These are phyloP conservation scores for Firmiana major DNA, from an alignment of 345 rosid species.

Conservation along the genomic window DNA sequence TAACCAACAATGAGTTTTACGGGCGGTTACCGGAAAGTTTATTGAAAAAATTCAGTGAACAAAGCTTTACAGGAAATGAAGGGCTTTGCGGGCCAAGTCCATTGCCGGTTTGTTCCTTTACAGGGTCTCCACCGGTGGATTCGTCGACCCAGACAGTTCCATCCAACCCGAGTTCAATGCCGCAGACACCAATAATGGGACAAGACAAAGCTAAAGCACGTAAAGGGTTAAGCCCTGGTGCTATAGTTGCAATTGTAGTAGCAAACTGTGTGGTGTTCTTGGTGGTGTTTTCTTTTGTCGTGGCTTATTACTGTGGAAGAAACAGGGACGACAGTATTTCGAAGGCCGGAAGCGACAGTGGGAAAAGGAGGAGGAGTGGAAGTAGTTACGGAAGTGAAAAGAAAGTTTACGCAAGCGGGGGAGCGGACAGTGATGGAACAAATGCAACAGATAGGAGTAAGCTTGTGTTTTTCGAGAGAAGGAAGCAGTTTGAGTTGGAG, in stretches of 20 bases:
- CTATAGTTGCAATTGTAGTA: conserved; percentile 63
- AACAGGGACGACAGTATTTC: conserved; percentile 32
- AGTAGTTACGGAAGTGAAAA: conserved; percentile 51
- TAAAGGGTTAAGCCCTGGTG: conserved; percentile 52
- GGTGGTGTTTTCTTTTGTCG: conserved; percentile 48
- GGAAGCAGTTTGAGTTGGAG: conserved; percentile 25
- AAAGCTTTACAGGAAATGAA: conserved; percentile 72
- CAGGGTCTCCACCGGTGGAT: conserved; percentile 37
- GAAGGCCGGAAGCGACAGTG: conserved; percentile 42
- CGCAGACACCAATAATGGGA: conserved; percentile 38
- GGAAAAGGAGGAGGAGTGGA: conserved; percentile 38
- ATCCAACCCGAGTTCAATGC: conserved; percentile 75
- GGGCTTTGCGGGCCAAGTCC: conserved; percentile 79
- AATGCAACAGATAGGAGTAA: conserved; percentile 62
- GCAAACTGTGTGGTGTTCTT: conserved; percentile 58
- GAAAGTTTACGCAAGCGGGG: conserved; percentile 24
- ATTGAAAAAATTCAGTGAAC: conserved; percentile 51
- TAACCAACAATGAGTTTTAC: conserved; percentile 70
- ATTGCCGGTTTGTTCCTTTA: conserved; percentile 53
- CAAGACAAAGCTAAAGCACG: conserved; percentile 22
- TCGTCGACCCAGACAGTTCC: conserved; percentile 48
- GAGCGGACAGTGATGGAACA: conserved; percentile 77
- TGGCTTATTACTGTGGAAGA: conserved; percentile 68
- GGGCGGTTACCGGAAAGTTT: conserved; percentile 57
- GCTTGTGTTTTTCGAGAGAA: conserved; percentile 52